Evolutionary conservation across 768 basidiomycete species (phyloP), one percentile per base, ranked within the genome.

Genomic region (Russula sp.): DNA sequence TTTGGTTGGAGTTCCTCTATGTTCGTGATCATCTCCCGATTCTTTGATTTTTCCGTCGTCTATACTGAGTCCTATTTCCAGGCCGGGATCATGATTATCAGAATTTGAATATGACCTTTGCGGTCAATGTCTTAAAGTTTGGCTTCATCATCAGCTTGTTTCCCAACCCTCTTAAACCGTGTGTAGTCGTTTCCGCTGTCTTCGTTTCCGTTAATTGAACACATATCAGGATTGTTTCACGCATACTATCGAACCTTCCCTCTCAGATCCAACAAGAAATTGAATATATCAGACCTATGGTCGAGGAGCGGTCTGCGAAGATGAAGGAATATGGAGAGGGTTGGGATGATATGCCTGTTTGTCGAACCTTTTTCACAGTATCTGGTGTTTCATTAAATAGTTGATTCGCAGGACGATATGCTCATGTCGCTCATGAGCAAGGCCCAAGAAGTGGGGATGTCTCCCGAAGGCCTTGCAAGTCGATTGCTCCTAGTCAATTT

Each of bases 121-220:
- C 80, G 4, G 62, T 73, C 18, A 72, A 77, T 22, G 71, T 82
- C 24, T 62, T 76, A 13, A 74, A 68, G 32, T 70, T 72, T 3
- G 72, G 72, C 0, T 38, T 54, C 1, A 71, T 75, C 22, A 72
- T 83, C 38, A 73, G 73, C n/a, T 42, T 77, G 16, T 75, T 80
- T 59, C 83, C 82, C 0, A 52, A 65, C 20, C 73, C 79, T 62
- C 59, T 83, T 22, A 77, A 75, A 68, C 79, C 79, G 82, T 83
- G 63, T 54, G 79, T 38, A 5, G n/a, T n/a, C n/a, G 38, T 16
- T 5, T 22, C 10, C 40, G 5, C 1, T 24, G 3, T 30, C 3
- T 3, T 22, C 16, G 3, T 44, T 3, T 1, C 5, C 10, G 1
- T 52, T 22, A 7, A n/a, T 16, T 51, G 20, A 53, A 44, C 9